Conservation (phyloP, 805 yeast genomes). For the Ogataea saltuana region DNA sequence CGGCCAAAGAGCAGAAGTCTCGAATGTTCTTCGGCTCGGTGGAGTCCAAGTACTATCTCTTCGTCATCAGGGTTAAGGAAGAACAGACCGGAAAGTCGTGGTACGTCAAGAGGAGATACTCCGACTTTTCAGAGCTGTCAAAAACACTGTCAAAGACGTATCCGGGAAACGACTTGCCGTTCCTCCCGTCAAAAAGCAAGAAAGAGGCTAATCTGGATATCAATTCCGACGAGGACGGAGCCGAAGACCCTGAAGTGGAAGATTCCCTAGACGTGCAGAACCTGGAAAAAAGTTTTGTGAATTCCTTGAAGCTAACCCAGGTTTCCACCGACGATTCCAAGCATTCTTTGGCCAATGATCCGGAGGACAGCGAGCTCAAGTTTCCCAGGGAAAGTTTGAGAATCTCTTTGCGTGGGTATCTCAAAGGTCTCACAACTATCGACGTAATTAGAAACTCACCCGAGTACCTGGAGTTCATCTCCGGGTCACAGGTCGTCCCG, state of each 20-base stretch:
- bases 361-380: slow-evolving; percentile 19
- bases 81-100: slow-evolving; percentile 37
- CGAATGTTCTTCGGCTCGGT: slow-evolving; percentile 25
- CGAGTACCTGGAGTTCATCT: slow-evolving; percentile 55
- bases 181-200: slow-evolving; percentile 35
- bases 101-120: slow-evolving; percentile 62
- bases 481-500: slow-evolving; percentile 41
- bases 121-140: slow-evolving; percentile 65
- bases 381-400: slow-evolving; percentile 76
- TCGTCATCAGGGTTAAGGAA: slow-evolving; percentile 48
- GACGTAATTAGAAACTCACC: slow-evolving; percentile 56
- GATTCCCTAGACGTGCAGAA: slow-evolving; percentile 18
- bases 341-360: slow-evolving; percentile 9
- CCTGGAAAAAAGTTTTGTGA: slow-evolving; percentile 25
- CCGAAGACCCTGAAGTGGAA: slow-evolving; percentile 11
- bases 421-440: slow-evolving; percentile 52
- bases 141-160: slow-evolving; percentile 50
- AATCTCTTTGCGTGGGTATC: slow-evolving; percentile 72
- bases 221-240: slow-evolving; percentile 12
- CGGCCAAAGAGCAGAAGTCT: slow-evolving; percentile 29
- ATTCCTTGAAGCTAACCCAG: slow-evolving; percentile 16
- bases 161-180: slow-evolving; percentile 65
- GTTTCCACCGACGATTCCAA: slow-evolving; percentile 10
- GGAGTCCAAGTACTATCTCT: slow-evolving; percentile 39
- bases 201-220: slow-evolving; percentile 22